These are phyloP conservation scores for Didymellaceae sp. DNA, from an alignment of 2,329 filamentous ascomycete species.

Conservation along the genomic window DNA sequence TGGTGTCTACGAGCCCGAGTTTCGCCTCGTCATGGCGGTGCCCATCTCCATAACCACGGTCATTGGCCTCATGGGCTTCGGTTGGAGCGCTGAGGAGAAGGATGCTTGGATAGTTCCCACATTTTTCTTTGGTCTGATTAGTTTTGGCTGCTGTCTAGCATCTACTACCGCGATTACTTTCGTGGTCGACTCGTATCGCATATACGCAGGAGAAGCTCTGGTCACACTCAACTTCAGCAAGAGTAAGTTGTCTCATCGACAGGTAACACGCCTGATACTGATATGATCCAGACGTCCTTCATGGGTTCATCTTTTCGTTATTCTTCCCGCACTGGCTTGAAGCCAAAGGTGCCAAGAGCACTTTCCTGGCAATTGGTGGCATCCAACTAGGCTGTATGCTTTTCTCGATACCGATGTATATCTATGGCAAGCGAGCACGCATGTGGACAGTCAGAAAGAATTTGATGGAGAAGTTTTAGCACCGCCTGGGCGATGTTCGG, in stretches of 20 bases:
- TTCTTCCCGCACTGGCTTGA: constrained; percentile 76
- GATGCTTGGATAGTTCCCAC: constrained; percentile 92
- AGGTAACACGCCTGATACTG: background rate
- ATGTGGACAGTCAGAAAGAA: constrained; percentile 94
- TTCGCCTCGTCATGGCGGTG: constrained; percentile 68
- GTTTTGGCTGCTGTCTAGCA: constrained; percentile 88
- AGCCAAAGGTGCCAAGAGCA: constrained; percentile 73
- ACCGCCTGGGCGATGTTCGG: background rate
- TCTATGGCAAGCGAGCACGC: constrained; percentile 85
- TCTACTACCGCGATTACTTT: constrained; percentile 94
- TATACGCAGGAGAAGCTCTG: constrained; percentile 91
- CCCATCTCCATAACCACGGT: constrained; percentile 80
- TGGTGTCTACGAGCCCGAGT: constrained; percentile 95
- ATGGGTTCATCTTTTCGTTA: constrained; percentile 85
- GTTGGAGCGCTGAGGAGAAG: constrained; percentile 81
- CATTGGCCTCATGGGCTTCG: constrained; percentile 91
- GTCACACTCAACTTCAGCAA: constrained; percentile 95
- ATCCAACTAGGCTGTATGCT: constrained; percentile 81
- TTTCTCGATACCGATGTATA: constrained; percentile 87
- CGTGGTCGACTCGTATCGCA: constrained; percentile 88
- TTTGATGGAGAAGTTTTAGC: constrained; percentile 78
- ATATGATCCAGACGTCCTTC: constrained; percentile 69
- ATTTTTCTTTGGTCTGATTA: constrained; percentile 88
- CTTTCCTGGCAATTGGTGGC: constrained; percentile 79
- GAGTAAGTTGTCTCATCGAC: constrained; percentile 57